Evolutionary conservation across 441 rosid genomes (phyloP).

Genomic region (Adansonia gregorii): DNA sequence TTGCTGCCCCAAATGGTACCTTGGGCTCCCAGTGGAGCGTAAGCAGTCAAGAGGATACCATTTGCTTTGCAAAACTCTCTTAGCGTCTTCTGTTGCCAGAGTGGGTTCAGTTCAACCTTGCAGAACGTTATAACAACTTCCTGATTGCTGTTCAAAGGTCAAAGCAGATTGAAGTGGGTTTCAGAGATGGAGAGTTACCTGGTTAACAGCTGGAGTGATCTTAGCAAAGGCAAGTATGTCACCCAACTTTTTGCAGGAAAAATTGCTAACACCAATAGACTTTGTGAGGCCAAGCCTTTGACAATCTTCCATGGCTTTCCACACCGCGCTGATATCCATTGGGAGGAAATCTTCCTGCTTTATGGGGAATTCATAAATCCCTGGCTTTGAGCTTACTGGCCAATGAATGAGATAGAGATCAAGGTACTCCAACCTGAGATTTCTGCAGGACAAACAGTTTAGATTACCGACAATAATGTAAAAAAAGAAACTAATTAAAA

Average conservation of each 20-base stretch:
- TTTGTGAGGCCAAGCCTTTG: constrained; percentile 58
- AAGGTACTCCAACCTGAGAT: constrained; percentile 43
- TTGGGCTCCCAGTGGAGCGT: constrained; percentile 51
- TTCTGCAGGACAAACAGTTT: constrained; percentile 15
- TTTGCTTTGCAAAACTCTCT: constrained; percentile 43
- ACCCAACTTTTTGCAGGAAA: constrained; percentile 61
- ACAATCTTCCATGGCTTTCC: constrained; percentile 74
- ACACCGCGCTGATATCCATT: constrained; percentile 52
- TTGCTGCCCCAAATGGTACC: constrained; percentile 53
- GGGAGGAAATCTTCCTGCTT: constrained; percentile 42
- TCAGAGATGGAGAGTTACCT: constrained; percentile 34
- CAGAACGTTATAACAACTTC: neutral
- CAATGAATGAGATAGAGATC: constrained; percentile 63
- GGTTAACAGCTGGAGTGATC: constrained; percentile 64
- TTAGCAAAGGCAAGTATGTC: constrained; percentile 54
- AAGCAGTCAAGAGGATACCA: constrained; percentile 46
- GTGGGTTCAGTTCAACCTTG: constrained; percentile 59
- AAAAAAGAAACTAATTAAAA: neutral
- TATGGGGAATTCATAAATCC: constrained; percentile 42
- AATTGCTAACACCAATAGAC: constrained; percentile 71
- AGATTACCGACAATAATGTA: neutral
- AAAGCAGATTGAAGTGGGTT: neutral
- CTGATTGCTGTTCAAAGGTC: neutral
- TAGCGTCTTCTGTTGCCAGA: constrained; percentile 55
- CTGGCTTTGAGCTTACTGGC: constrained; percentile 58